Base-by-base conservation (phyloP, 2,329 filamentous ascomycete species). In the Penicillium sp. region DNA sequence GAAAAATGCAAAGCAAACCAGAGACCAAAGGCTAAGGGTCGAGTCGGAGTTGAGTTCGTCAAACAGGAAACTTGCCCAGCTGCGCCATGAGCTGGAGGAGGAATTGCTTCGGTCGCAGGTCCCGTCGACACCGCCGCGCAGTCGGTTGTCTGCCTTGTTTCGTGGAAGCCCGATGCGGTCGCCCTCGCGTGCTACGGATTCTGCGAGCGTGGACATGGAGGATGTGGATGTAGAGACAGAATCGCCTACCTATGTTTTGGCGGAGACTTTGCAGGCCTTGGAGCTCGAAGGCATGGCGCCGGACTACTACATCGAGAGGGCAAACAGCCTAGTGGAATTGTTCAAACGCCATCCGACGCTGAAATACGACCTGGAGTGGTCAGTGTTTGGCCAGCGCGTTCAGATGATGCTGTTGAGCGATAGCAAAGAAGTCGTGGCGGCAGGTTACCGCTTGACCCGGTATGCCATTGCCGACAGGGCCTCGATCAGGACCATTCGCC, bases 281-380 rank as follows among this genome's bases (percentile, higher is more conserved):
- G 94, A 99, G 70, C 81, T 87, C 12, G 89, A 91, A 68, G 90
- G 90, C 24, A 90, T 97, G 85, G 83, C 85, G 45, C 87, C 93
- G 0, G 94, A 97, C 72, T 97, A 96, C 75, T 99, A 99, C 68
- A 93, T 99, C 52, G 90, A 89, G 59, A 85, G 91, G 60, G 91
- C 91, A 24, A 99, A 99, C 69, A 89, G 85, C 62, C 80, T 99
- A 8, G 94, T 97, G n/a, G 90, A 95, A 60, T 80, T 99, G n/a
- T 96, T 99, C 76, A 96, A 93, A 71, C 83, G 91, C 53, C 86
- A 97, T 72, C 90, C 91, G 1, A 93, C 90, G 1, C 81, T 99
- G 57, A 99, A 99, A 69, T 97, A 97, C 71, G 95, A 99, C 72
- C 77, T 99, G 49, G 92, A 91, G 1, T 99, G 94, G 94, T 89